These are phyloP conservation scores for Madurella mycetomatis DNA, from an alignment of 2,329 filamentous ascomycete genomes.

Conservation along the genomic window DNA sequence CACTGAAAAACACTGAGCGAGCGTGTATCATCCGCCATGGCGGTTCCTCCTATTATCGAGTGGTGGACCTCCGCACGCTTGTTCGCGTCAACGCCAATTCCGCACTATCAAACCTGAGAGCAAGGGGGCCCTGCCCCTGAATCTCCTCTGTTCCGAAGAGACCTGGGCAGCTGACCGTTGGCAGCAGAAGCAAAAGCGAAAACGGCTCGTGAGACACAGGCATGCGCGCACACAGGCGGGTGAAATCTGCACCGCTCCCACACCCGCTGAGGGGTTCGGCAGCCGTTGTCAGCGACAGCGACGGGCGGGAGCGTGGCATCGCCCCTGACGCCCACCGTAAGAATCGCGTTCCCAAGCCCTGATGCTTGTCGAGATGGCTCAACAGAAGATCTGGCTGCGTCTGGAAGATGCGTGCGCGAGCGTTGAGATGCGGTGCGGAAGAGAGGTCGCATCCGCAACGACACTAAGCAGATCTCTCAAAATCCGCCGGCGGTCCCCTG, in stretches of 20 bases:
- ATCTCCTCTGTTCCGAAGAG: background rate
- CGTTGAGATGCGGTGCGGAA: conserved; percentile 16
- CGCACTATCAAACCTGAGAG: background rate
- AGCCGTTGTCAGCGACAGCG: background rate
- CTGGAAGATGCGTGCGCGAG: conserved; percentile 11
- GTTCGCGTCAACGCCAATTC: conserved; percentile 4
- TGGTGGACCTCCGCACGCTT: no score
- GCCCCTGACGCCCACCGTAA: background rate
- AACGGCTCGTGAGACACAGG: background rate
- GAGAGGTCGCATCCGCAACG: conserved; percentile 21
- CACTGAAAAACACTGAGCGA: no score
- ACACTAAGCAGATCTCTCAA: conserved; percentile 26
- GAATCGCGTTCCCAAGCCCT: background rate
- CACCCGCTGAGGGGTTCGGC: no score
- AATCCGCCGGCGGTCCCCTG: conserved; percentile 26
- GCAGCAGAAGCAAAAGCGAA: background rate
- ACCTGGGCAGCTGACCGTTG: background rate
- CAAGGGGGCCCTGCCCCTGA: background rate
- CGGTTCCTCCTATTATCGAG: no score
- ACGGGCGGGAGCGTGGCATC: conserved; percentile 6
- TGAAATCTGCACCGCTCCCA: no score
- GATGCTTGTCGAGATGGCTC: conserved; percentile 8
- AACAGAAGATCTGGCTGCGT: conserved; percentile 2
- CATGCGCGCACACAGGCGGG: background rate
- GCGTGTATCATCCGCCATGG: no score